A percentile compares a stretch with the other conserved stretches of the same genome.
Evolutionary conservation across 371 early-diverging fungal genomes (phyloP).

Genomic region (Dinochytrium kinnereticum): DNA sequence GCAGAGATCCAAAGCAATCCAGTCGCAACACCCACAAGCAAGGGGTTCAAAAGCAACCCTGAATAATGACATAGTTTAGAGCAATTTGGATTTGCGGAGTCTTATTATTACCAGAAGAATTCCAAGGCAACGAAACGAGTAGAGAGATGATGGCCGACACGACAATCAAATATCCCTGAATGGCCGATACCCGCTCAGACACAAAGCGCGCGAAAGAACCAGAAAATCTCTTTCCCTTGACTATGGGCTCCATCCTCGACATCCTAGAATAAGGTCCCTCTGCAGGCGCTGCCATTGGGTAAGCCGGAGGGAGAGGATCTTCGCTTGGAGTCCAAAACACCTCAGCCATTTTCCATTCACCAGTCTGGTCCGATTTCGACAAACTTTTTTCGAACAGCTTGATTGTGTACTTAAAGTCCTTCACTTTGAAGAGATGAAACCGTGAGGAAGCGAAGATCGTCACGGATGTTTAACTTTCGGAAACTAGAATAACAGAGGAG

Average conservation of each 20-base stretch:
- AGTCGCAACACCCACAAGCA: not conserved
- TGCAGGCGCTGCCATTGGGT: slow-evolving; percentile 7
- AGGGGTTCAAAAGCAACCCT: not conserved
- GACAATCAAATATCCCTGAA: not conserved
- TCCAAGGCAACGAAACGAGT: not conserved
- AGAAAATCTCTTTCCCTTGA: not conserved
- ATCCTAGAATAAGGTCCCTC: not conserved
- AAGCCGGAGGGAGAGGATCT: not conserved
- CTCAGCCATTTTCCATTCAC: not conserved
- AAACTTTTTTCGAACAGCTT: too few species aligned
- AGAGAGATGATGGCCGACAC: not conserved
- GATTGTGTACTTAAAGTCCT: too few species aligned
- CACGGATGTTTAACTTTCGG: too few species aligned
- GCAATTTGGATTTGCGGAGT: not conserved
- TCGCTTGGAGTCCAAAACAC: not conserved
- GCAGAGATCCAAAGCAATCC: not conserved
- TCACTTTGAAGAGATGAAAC: not conserved
- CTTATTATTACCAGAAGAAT: not conserved
- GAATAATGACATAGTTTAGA: not conserved
- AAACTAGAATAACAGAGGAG: not conserved
- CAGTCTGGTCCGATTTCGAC: not conserved
- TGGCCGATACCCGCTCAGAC: not conserved
- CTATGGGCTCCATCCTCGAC: not conserved
- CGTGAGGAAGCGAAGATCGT: not conserved
- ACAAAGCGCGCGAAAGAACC: not conserved